phyloP scores from a whole-genome alignment of 2,329 filamentous ascomycete genomes.

The Sarocladium oryzae region DNA sequence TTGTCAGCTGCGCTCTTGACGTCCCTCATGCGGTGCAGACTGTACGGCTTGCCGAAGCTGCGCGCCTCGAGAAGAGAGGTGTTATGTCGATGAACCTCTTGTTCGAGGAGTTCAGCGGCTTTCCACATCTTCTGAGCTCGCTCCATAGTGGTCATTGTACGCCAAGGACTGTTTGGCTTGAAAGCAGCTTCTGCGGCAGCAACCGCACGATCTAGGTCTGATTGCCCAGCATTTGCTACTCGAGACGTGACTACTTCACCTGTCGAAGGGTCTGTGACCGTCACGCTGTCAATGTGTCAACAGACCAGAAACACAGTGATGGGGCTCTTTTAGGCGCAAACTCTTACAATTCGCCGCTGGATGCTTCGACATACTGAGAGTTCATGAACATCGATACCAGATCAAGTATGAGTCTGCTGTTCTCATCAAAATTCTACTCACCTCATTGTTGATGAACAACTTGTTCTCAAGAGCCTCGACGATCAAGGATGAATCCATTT shows the following conservation, averaged over 20 bases:
- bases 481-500: too few species aligned
- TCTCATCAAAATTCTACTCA: not conserved
- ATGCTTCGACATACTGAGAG: too few species aligned
- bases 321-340: too few species aligned
- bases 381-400: not conserved
- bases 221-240: not conserved
- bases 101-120: constrained; percentile 35
- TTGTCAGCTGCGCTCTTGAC: not conserved
- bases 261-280: constrained; percentile 10
- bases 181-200: not conserved
- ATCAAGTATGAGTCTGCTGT: not conserved
- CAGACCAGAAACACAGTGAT: too few species aligned
- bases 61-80: constrained; percentile 35
- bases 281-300: not conserved
- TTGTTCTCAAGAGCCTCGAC: too few species aligned
- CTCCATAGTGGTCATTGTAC: constrained; percentile 12
- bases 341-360: too few species aligned
- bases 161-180: not conserved
- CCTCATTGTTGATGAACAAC: not conserved
- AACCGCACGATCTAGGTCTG: not conserved
- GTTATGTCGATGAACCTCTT: constrained; percentile 21
- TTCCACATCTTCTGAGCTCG: constrained; percentile 34
- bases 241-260: not conserved
- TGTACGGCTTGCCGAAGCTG: constrained; percentile 35
- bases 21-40: not conserved